Evolutionary conservation across 768 basidiomycete species (phyloP).

Genomic region (Crucibulum laeve): DNA sequence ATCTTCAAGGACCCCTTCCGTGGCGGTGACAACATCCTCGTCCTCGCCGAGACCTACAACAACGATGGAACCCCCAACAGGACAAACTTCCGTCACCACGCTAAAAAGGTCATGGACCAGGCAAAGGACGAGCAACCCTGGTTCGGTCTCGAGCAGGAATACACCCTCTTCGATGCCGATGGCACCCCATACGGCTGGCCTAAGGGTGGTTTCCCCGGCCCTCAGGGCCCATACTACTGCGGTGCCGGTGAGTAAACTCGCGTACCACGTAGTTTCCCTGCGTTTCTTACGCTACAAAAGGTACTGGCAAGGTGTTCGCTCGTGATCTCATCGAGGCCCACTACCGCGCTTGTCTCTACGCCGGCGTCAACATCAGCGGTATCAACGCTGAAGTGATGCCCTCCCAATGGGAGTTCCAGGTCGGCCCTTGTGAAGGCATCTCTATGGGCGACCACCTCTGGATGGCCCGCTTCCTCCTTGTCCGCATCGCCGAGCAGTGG

Average conservation of each 20-base stretch:
- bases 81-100: slow-evolving; percentile 93
- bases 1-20: slow-evolving; percentile 99
- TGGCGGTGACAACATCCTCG: slow-evolving; percentile 95
- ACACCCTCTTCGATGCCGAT: slow-evolving; percentile 94
- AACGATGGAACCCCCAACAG: slow-evolving; percentile 97
- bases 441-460: slow-evolving; percentile 99
- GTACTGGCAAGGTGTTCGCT: slow-evolving; percentile 95
- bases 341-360: slow-evolving; percentile 93
- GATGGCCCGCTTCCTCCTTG: slow-evolving; percentile 96
- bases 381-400: slow-evolving; percentile 99
- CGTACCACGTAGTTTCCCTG: slow-evolving; percentile 11
- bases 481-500: slow-evolving; percentile 98
- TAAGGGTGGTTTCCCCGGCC: slow-evolving; percentile 98
- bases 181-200: slow-evolving; percentile 94
- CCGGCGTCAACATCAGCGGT: slow-evolving; percentile 96
- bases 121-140: slow-evolving; percentile 80
- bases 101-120: slow-evolving; percentile 93
- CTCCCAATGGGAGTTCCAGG: slow-evolving; percentile 99
- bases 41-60: slow-evolving; percentile 97
- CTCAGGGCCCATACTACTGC: slow-evolving; percentile 99
- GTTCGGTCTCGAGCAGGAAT: slow-evolving; percentile 99
- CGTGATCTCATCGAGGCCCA: slow-evolving; percentile 99
- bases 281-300: slow-evolving; percentile 32
- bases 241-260: slow-evolving; percentile 75
- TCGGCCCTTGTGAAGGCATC: slow-evolving; percentile 97